Percentiles rank a stretch among this genome's conserved stretches.
phyloP scores from a whole-genome alignment of 257 asterid species.

The Nicotiana undulata region DNA sequence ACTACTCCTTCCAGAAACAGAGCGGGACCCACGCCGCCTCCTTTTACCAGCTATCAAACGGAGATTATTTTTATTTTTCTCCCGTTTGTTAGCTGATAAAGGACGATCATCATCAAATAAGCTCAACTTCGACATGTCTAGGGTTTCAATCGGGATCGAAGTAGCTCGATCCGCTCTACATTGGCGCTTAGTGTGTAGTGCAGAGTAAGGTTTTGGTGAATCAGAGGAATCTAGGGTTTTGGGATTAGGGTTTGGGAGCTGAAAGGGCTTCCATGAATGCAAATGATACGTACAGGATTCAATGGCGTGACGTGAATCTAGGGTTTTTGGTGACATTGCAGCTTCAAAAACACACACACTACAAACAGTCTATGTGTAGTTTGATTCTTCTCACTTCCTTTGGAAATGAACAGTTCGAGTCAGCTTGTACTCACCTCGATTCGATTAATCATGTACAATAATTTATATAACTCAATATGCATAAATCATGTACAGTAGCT shows the following conservation, averaged over 20 bases:
- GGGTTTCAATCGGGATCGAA: slow-evolving; percentile 63
- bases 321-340: slow-evolving; percentile 48
- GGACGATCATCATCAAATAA: slow-evolving; percentile 70
- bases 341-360: not conserved
- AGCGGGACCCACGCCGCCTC: slow-evolving; percentile 74
- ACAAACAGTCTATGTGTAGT: no score
- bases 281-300: slow-evolving; percentile 57
- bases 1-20: slow-evolving; percentile 89
- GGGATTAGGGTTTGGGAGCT: slow-evolving; percentile 30
- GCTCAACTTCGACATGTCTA: slow-evolving; percentile 78
- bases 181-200: slow-evolving; percentile 55
- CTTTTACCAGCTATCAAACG: slow-evolving; percentile 69
- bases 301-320: slow-evolving; percentile 50
- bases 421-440: not conserved
- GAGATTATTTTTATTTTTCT: not conserved
- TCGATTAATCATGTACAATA: not conserved
- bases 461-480: no score
- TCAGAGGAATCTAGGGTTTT: slow-evolving; percentile 53
- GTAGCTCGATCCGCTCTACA: slow-evolving; percentile 71
- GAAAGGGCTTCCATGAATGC: slow-evolving; percentile 40
- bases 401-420: not conserved
- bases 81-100: slow-evolving; percentile 33
- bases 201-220: slow-evolving; percentile 33
- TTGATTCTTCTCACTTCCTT: not conserved
- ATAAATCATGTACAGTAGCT: not conserved